Evolutionary conservation across 306 rosid genomes (phyloP), one percentile per base, ranked within the genome.

Genomic region (Cucumis cinereus): DNA sequence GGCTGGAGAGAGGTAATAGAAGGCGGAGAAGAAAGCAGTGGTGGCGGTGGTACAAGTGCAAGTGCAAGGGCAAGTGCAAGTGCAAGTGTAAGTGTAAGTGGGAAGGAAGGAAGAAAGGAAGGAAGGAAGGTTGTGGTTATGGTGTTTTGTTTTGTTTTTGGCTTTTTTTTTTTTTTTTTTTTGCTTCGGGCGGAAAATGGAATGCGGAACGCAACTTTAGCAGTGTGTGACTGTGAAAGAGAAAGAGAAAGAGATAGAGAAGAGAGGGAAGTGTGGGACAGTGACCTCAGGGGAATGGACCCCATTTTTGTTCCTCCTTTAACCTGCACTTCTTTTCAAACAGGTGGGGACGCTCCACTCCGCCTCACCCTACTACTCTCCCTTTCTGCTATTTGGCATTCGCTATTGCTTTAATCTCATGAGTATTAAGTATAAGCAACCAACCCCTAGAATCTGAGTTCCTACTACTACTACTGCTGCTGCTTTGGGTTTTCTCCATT

Each of bases 281-380:
- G 0, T 26, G 12, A 45, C n/a, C 57, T 10, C 40, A 6, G 22
- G 10, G 22, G 10, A 74, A n/a, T 24, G 82, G 90, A 90, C 43
- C 97, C 97, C 80, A 5, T 49, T 41, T 1, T 19, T 89, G 92
- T 82, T 83, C 84, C 86, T 88, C 82, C 85, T 91, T 91, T 88
- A 2, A 58, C 78, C 77, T 78, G 89, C 97, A 90, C 66, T 73
- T 69, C 82, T 81, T 82, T 86, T 88, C 80, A 73, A 84, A 78
- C 75, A 30, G 69, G 69, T 35, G 8, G 69, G 35, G 60, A 77
- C 81, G 62, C 62, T 47, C 43, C 74, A 54, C 35, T 33, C 77
- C 64, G 64, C 64, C 22, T 2, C 61, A 10, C 15, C 50, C 50
- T 45, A 2, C 33, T 9, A 1, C 5, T 0, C 53, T 50, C 20